These are phyloP conservation scores for Luzula sylvatica DNA, from an alignment of 176 grass and related monocot genomes.

Conservation along the genomic window DNA sequence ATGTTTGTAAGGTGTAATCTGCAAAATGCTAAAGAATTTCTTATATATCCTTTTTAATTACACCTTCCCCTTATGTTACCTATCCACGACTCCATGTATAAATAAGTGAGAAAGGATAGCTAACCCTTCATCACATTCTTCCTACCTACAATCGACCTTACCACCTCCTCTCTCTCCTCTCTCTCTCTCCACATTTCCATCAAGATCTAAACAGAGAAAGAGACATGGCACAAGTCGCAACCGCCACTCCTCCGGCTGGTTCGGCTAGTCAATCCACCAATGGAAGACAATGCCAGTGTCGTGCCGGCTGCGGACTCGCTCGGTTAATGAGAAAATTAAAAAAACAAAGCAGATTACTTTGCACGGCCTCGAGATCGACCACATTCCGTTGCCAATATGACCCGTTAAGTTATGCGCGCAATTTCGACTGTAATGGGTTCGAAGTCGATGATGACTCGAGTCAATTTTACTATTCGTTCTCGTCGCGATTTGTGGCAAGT, in stretches of 20 bases:
- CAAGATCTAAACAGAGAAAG: not conserved
- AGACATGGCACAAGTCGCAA: constrained; percentile 15
- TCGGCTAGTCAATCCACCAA: not conserved
- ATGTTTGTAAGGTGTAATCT: too few species aligned
- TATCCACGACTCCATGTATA: not conserved
- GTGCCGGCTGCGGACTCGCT: constrained; percentile 38
- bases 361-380: constrained; percentile 22
- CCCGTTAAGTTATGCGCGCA: constrained; percentile 72
- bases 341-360: constrained; percentile 52
- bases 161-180: not conserved
- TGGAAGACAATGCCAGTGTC: not conserved
- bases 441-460: constrained; percentile 32
- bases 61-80: too few species aligned
- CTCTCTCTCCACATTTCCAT: not conserved
- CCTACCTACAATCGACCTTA: too few species aligned
- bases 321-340: constrained; percentile 58
- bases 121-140: too few species aligned
- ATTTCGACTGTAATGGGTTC: constrained; percentile 61
- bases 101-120: not conserved
- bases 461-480: constrained; percentile 54
- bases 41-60: too few species aligned
- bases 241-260: not conserved
- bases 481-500: constrained; percentile 42
- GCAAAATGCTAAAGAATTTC: too few species aligned
- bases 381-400: constrained; percentile 56